Conservation (phyloP, 2,329 filamentous ascomycete species). For the Chaetomiaceae sp. region DNA sequence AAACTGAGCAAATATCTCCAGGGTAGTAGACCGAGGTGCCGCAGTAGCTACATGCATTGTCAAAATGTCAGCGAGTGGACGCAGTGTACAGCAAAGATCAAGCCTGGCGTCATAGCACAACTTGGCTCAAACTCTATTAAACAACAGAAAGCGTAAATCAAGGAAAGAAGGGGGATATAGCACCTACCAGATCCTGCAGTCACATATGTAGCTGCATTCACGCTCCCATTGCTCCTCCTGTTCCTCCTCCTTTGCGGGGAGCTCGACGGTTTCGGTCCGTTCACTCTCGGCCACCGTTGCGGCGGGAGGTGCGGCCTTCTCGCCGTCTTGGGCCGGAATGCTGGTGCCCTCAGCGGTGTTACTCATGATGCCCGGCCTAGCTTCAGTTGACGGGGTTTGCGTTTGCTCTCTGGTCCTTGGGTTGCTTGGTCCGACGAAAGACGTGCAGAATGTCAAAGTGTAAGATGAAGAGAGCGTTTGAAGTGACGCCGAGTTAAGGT, state of each 20-base stretch:
- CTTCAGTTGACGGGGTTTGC: neutral
- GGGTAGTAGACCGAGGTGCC: slow-evolving; percentile 14
- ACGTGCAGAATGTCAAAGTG: too few relatives aligned
- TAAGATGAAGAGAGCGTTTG: too few relatives aligned
- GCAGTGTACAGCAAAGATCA: too few relatives aligned
- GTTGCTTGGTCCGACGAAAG: too few relatives aligned
- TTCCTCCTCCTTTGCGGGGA: too few relatives aligned
- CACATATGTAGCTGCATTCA: slow-evolving; percentile 11
- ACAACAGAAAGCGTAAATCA: neutral
- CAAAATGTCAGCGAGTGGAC: neutral
- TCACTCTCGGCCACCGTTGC: neutral
- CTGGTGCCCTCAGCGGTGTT: neutral
- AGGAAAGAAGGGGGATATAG: neutral
- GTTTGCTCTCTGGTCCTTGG: neutral
- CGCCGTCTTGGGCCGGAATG: neutral
- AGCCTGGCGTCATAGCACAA: too few relatives aligned
- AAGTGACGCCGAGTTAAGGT: too few relatives aligned
- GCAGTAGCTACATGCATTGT: slow-evolving; percentile 9
- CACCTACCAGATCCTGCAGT: slow-evolving; percentile 16
- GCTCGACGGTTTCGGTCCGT: neutral
- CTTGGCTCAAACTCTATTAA: neutral
- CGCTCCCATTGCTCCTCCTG: neutral
- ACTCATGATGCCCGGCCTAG: too few relatives aligned
- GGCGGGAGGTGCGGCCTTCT: neutral
- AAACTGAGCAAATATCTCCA: slow-evolving; percentile 18